Conservation (phyloP, 352 stramenopile species). For the Plasmopara viticola region DNA sequence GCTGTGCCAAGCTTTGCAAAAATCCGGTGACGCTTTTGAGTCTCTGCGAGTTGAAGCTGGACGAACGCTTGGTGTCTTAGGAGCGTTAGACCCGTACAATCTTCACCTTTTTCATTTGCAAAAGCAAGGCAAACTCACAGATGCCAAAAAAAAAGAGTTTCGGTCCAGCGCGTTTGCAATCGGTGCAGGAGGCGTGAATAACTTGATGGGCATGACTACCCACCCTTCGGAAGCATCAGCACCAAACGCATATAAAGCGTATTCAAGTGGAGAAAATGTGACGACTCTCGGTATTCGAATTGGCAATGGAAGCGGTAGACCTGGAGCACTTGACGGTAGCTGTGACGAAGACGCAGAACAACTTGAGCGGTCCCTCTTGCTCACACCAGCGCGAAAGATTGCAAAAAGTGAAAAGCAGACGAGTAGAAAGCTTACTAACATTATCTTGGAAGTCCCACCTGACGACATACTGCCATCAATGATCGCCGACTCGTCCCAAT, state of each 20-base stretch:
- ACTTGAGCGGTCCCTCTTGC: constrained; percentile 39
- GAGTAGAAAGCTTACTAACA: constrained; percentile 54
- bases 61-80: constrained; percentile 71
- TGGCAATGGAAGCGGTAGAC: constrained; percentile 24
- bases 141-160: constrained; percentile 69
- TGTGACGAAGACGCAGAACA: constrained; percentile 43
- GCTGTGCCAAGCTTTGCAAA: constrained; percentile 69
- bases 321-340: constrained; percentile 27
- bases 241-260: constrained; percentile 11
- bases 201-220: constrained; percentile 12
- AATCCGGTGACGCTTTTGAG: constrained; percentile 73
- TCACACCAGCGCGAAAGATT: constrained; percentile 48
- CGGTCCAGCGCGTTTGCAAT: constrained; percentile 33
- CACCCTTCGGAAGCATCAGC: constrained; percentile 11
- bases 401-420: constrained; percentile 68
- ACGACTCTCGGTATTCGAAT: constrained; percentile 32
- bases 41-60: constrained; percentile 73
- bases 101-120: constrained; percentile 77
- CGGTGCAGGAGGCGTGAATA: constrained; percentile 28
- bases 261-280: constrained; percentile 6
- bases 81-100: constrained; percentile 82
- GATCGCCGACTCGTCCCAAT: constrained; percentile 86
- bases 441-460: constrained; percentile 56
- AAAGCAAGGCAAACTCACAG: constrained; percentile 68
- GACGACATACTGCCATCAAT: constrained; percentile 78